Conservation (phyloP, 202 grass and related monocot genomes). For the Carex arenaria region DNA sequence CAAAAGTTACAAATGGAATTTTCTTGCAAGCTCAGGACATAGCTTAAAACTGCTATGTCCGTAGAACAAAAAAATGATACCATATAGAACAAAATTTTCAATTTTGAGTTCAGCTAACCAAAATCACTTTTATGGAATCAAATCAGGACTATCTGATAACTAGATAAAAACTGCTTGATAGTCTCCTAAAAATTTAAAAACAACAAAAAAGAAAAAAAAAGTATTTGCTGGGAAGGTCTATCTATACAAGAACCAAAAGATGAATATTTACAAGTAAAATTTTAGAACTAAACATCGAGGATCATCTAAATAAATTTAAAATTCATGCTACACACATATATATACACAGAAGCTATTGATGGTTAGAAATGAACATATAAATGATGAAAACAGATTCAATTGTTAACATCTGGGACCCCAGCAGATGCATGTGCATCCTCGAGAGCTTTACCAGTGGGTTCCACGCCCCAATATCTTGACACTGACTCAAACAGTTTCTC, state of each 20-base stretch:
- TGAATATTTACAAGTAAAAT: conserved; percentile 3
- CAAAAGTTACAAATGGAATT: background rate
- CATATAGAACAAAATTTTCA: background rate
- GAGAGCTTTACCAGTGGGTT: conserved; percentile 33
- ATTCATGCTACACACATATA: conserved; percentile 9
- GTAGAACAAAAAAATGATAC: no score
- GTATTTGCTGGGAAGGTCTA: background rate
- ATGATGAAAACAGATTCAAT: conserved; percentile 4
- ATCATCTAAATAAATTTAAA: background rate
- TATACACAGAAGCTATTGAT: conserved; percentile 5
- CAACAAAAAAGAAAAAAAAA: background rate
- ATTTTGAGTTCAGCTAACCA: background rate
- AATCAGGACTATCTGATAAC: background rate
- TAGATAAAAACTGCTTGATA: background rate
- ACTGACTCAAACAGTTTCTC: conserved; percentile 87
- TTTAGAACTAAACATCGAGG: background rate
- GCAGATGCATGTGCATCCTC: conserved; percentile 52
- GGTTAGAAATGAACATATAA: conserved; percentile 17
- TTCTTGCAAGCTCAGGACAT: no score
- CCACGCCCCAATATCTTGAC: conserved; percentile 64
- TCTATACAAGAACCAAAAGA: background rate
- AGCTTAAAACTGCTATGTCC: no score
- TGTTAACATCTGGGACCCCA: conserved; percentile 45
- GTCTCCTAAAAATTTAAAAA: background rate
- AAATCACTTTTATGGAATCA: background rate